Conservation (phyloP, 2,329 filamentous ascomycete species). For the Eutypa lata region DNA sequence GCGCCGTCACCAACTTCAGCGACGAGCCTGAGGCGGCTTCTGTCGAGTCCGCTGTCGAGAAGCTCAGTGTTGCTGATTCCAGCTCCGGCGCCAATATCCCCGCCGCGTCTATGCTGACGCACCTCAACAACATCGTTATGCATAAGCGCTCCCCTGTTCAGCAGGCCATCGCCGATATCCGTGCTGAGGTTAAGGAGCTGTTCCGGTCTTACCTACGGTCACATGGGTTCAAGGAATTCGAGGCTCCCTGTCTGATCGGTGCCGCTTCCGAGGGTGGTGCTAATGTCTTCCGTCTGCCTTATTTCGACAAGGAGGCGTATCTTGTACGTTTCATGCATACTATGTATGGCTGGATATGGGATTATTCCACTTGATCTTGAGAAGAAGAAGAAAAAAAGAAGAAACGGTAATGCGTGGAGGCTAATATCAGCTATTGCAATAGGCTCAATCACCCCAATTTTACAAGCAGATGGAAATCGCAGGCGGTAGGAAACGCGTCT, state of each 20-base stretch:
- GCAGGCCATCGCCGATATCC: conserved; percentile 66
- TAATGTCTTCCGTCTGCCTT: conserved; percentile 86
- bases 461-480: conserved; percentile 88
- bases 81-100: conserved; percentile 46
- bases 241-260: conserved; percentile 85
- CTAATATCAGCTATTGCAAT: too few relatives aligned
- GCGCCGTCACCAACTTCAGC: conserved; percentile 54
- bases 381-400: too few relatives aligned
- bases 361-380: too few relatives aligned
- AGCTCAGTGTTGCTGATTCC: conserved; percentile 34
- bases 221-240: conserved; percentile 76
- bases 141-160: conserved; percentile 90
- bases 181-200: conserved; percentile 60
- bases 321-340: conserved; percentile 32
- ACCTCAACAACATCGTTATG: conserved; percentile 88
- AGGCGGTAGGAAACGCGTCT: conserved; percentile 72
- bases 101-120: conserved; percentile 76
- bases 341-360: too few relatives aligned
- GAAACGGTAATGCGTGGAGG: too few relatives aligned
- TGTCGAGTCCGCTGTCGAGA: conserved; percentile 34
- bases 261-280: conserved; percentile 89
- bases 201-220: conserved; percentile 77
- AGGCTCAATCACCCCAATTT: conserved; percentile 76
- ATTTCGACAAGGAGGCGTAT: conserved; percentile 82
- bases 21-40: conserved; percentile 46